Percentiles rank a stretch among this genome's conserved stretches.
Conservation (phyloP, 192 early-diverging fungal species). For the Backusella liffmaniae region DNA sequence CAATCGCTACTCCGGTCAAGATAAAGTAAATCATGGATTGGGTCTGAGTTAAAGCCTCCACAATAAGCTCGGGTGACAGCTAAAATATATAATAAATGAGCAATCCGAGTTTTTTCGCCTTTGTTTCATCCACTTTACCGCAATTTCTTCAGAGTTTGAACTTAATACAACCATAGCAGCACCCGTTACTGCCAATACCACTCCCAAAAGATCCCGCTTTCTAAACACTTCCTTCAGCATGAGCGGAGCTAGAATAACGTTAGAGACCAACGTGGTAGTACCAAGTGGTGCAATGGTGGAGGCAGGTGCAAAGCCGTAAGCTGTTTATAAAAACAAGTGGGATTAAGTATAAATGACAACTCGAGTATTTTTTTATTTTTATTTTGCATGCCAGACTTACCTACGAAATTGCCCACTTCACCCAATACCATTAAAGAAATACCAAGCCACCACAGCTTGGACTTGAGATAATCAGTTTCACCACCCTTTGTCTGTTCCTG, state of each 20-base stretch:
- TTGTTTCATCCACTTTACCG: conserved; percentile 28
- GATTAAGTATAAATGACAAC: too few relatives aligned
- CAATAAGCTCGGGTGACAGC: conserved; percentile 53
- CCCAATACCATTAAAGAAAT: conserved; percentile 65
- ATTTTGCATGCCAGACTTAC: conserved; percentile 11
- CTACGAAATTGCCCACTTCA: conserved; percentile 51
- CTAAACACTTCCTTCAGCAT: conserved; percentile 65
- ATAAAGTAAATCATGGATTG: conserved; percentile 57
- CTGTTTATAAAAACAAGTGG: conserved; percentile 16
- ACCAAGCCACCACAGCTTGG: conserved; percentile 69
- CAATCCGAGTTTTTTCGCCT: not conserved
- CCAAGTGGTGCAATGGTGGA: conserved; percentile 73
- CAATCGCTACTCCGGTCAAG: conserved; percentile 34
- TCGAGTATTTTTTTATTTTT: not conserved
- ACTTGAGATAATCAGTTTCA: conserved; percentile 45
- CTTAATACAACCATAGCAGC: conserved; percentile 62
- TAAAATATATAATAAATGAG: not conserved
- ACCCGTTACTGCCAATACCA: conserved; percentile 61
- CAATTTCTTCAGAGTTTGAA: conserved; percentile 55
- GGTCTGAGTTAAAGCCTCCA: conserved; percentile 48
- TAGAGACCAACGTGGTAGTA: conserved; percentile 68
- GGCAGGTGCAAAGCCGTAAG: conserved; percentile 75
- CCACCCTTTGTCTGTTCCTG: conserved; percentile 18
- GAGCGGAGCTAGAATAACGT: conserved; percentile 69
- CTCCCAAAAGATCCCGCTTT: conserved; percentile 56